Percentiles rank a stretch among this genome's conserved stretches.
These are phyloP conservation scores for Boletus reticulatus DNA, from an alignment of 768 basidiomycete species.

Conservation along the genomic window DNA sequence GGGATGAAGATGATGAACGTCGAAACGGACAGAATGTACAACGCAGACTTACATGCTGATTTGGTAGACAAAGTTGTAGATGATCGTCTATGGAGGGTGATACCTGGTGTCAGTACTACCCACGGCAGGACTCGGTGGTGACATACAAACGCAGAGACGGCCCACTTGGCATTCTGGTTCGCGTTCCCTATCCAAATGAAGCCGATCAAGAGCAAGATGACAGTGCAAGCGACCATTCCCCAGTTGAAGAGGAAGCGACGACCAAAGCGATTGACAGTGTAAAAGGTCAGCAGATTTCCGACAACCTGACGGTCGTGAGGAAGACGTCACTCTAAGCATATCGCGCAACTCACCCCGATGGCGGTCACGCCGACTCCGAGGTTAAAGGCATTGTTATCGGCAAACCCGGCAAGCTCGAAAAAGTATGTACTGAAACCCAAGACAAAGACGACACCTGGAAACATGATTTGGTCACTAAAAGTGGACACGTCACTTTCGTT, in stretches of 20 bases:
- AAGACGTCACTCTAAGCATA: not conserved
- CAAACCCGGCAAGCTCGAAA: conserved; percentile 36
- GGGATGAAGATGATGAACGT: not conserved
- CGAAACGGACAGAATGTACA: not conserved
- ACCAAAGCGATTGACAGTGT: conserved; percentile 21
- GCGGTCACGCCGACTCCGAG: conserved; percentile 29
- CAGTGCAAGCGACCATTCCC: conserved; percentile 24
- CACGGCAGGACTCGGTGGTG: not conserved
- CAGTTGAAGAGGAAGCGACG: conserved; percentile 29
- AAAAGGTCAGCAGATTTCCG: conserved; percentile 28
- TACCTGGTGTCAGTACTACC: not conserved
- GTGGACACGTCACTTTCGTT: not conserved
- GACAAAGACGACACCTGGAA: conserved; percentile 26
- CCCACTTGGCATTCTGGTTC: conserved; percentile 18
- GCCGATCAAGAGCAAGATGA: conserved; percentile 25
- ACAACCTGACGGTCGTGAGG: conserved; percentile 14
- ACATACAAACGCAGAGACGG: conserved; percentile 23
- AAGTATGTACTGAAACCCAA: conserved; percentile 33
- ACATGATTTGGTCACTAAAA: not conserved
- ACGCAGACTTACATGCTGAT: conserved; percentile 19
- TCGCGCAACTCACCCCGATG: conserved; percentile 18
- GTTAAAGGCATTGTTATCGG: conserved; percentile 28
- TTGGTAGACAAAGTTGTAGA: conserved; percentile 32
- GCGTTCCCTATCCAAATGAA: conserved; percentile 24
- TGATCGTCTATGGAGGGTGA: conserved; percentile 18